A percentile compares a stretch with the other conserved stretches of the same genome.
These are phyloP conservation scores for Alternaria panax DNA, from an alignment of 2,329 filamentous ascomycete species.

Conservation along the genomic window DNA sequence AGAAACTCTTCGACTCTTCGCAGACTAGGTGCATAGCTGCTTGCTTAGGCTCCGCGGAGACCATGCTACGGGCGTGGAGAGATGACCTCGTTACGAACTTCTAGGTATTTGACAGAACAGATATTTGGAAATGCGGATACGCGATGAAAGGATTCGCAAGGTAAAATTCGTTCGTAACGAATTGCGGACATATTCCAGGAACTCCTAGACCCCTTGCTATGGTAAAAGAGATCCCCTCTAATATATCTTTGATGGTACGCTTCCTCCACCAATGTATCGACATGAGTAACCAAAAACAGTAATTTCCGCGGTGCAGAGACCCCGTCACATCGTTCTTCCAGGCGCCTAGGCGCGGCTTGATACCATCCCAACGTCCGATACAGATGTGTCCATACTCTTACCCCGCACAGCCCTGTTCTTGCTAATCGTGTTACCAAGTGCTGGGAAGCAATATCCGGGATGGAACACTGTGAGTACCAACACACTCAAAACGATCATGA, in stretches of 20 bases:
- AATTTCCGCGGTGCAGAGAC: neutral
- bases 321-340: neutral
- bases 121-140: neutral
- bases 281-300: neutral
- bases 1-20: neutral
- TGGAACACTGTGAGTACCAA: constrained; percentile 57
- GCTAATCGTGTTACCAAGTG: constrained; percentile 33
- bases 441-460: constrained; percentile 53
- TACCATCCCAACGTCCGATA: constrained; percentile 29
- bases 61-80: neutral
- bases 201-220: neutral
- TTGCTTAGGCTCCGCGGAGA: neutral
- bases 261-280: neutral
- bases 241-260: neutral
- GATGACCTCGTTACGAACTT: neutral
- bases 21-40: neutral
- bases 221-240: neutral
- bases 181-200: neutral
- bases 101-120: neutral
- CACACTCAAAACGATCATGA: constrained; percentile 60
- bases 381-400: constrained; percentile 26
- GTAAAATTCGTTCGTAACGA: neutral
- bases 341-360: neutral
- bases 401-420: constrained; percentile 17
- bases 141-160: neutral